Evolutionary conservation across 495 filamentous ascomycete species (phyloP), one percentile per base, ranked within the genome.

Genomic region (Penicillium atrosanguineum): DNA sequence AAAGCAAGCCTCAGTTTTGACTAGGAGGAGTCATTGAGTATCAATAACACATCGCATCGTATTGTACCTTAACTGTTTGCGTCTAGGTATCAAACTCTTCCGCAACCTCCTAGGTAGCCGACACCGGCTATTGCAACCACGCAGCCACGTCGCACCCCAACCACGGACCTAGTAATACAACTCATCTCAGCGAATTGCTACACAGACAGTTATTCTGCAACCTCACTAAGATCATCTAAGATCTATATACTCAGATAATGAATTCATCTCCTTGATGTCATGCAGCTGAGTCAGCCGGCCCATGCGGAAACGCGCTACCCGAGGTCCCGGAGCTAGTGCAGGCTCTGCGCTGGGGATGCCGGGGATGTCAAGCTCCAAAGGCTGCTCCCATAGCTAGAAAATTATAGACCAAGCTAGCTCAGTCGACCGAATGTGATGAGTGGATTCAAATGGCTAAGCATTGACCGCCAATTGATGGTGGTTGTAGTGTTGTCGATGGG

Each of bases 251-350:
- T 31, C 28, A 31, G 1, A 7, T 8, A 12, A 31, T 8, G 31
- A 34, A 19, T 40, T 40, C 16, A n/a, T 34, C 31, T 55, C 38
- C 18, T 61, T 59, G 56, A 60, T 57, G 50, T 65, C 53, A 61
- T 39, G 45, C 6, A 20, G 60, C 45, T 67, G 63, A 64, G 46
- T 67, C 63, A 67, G 50, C 60, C 56, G 56, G 58, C 50, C 51
- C 36, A 42, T n/a, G 56, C 63, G 60, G 63, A 48, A 60, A 34
- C 23, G 54, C 56, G 53, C 46, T 65, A 54, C 59, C 63, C 63
- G 63, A 65, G 52, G 55, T 48, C 55, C 49, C 50, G 57, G 57
- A 56, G 54, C 60, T 66, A 64, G 58, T 52, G 56, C 50, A 53
- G 60, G 52, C 60, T 63, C 57, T 65, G 38, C 56, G 46, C 37